phyloP scores from a whole-genome alignment of 2,329 filamentous ascomycete species.

The Dothiorella sarmentorum region DNA sequence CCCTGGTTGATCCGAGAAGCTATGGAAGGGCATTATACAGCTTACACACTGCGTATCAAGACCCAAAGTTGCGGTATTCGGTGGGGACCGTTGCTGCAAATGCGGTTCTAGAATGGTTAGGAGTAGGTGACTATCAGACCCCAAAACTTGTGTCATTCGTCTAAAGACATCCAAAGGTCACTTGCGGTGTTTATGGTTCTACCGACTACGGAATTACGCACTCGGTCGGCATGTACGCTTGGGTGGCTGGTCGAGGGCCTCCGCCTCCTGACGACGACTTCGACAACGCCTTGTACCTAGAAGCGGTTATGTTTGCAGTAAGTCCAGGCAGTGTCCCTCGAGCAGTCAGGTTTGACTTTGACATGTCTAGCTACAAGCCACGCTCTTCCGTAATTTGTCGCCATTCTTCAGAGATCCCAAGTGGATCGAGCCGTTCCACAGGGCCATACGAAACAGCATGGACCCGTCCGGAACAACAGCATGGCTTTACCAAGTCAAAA shows the following conservation, averaged over 20 bases:
- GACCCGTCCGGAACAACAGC: background rate
- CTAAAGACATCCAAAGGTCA: background rate
- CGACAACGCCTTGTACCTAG: background rate
- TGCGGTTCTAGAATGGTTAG: background rate
- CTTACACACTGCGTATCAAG: background rate
- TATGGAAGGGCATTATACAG: background rate
- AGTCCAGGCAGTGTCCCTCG: background rate
- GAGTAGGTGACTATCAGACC: background rate
- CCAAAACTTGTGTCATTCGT: background rate
- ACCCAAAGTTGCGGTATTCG: background rate
- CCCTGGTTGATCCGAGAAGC: background rate
- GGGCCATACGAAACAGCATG: background rate
- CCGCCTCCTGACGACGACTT: background rate
- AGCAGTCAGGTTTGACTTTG: background rate
- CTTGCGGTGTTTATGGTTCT: background rate
- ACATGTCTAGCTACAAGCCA: background rate
- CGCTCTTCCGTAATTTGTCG: background rate
- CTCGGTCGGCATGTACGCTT: background rate
- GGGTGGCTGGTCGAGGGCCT: background rate
- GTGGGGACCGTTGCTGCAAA: background rate
- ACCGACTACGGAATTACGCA: background rate
- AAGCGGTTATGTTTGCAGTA: background rate
- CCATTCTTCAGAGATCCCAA: background rate
- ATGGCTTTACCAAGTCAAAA: background rate
- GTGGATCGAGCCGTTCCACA: background rate